Percentiles rank a stretch among this genome's conserved stretches.
Conservation (phyloP, 1,284 basidiomycete species). For the Sporisorium exsertum region DNA sequence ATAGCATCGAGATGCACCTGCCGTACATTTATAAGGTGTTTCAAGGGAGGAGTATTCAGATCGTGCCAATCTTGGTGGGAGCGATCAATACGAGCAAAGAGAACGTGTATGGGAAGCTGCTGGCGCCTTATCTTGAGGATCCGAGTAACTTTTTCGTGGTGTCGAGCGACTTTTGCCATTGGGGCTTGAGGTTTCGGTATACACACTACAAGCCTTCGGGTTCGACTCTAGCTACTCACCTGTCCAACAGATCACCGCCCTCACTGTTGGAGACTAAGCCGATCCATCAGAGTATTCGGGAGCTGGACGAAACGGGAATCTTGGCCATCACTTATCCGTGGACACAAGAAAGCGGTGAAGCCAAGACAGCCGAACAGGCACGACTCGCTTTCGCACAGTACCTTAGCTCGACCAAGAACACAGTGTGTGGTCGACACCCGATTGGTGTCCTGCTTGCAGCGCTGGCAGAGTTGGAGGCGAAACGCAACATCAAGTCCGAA, state of each 20-base stretch:
- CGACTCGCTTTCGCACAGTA: conserved; percentile 74
- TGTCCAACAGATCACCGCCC: conserved; percentile 15
- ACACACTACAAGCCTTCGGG: conserved; percentile 85
- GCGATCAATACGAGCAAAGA: conserved; percentile 78
- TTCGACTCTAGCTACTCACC: conserved; percentile 67
- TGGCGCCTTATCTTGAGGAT: conserved; percentile 83
- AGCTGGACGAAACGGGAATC: conserved; percentile 84
- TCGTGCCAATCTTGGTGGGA: conserved; percentile 93
- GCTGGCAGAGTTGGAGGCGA: conserved; percentile 75
- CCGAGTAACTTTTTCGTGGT: conserved; percentile 87
- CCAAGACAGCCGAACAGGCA: conserved; percentile 51
- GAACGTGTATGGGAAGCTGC: conserved; percentile 76
- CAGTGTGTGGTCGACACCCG: conserved; percentile 94
- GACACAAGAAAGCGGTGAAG: conserved; percentile 53
- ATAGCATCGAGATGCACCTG: conserved; percentile 97
- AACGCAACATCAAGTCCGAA: conserved; percentile 63
- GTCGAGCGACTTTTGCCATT: conserved; percentile 98
- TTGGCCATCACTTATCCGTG: conserved; percentile 75
- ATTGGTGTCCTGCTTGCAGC: conserved; percentile 90
- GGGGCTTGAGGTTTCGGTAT: conserved; percentile 83
- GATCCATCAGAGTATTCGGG: conserved; percentile 76
- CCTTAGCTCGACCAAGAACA: conserved; percentile 86
- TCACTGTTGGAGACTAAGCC: conserved; percentile 22
- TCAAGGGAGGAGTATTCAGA: conserved; percentile 80
- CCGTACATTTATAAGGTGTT: conserved; percentile 92